A percentile compares a stretch with the other conserved stretches of the same genome.
These are phyloP conservation scores for Paracoccidioides brasiliensis DNA, from an alignment of 2,329 filamentous ascomycete species.

Conservation along the genomic window DNA sequence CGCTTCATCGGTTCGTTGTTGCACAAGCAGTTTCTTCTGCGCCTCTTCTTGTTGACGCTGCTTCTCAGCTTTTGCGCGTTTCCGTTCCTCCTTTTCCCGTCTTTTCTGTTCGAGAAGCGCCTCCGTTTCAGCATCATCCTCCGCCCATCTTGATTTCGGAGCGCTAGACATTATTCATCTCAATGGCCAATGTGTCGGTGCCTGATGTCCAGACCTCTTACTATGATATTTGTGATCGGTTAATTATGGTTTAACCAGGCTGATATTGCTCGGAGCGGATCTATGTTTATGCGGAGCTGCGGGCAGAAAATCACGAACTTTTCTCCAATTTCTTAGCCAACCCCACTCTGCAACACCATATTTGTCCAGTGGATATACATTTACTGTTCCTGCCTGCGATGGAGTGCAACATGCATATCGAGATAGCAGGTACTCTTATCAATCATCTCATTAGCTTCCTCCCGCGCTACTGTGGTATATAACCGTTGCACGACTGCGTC, in stretches of 20 bases:
- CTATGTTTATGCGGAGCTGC: not conserved
- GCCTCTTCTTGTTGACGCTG: constrained; percentile 50
- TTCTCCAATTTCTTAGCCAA: constrained; percentile 19
- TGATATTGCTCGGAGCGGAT: not conserved
- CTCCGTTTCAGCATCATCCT: constrained; percentile 67
- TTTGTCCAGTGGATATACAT: too few species aligned
- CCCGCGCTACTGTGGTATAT: too few species aligned
- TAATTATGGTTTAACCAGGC: not conserved
- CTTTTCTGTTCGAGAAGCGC: constrained; percentile 55
- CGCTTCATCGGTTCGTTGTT: constrained; percentile 16
- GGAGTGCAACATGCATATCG: too few species aligned
- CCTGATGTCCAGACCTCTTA: not conserved
- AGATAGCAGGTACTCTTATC: too few species aligned
- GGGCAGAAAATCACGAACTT: not conserved
- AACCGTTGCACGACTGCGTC: too few species aligned
- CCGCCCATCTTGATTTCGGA: constrained; percentile 71
- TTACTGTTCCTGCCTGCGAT: too few species aligned
- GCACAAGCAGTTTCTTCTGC: constrained; percentile 22
- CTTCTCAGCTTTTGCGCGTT: constrained; percentile 69
- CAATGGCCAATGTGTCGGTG: not conserved
- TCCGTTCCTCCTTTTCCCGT: constrained; percentile 80
- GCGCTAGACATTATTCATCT: constrained; percentile 42
- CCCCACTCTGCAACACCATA: constrained; percentile 9
- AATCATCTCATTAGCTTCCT: too few species aligned
- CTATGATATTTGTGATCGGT: not conserved